These are phyloP conservation scores for Apiospora malaysiana DNA, from an alignment of 2,329 filamentous ascomycete species.

Conservation along the genomic window DNA sequence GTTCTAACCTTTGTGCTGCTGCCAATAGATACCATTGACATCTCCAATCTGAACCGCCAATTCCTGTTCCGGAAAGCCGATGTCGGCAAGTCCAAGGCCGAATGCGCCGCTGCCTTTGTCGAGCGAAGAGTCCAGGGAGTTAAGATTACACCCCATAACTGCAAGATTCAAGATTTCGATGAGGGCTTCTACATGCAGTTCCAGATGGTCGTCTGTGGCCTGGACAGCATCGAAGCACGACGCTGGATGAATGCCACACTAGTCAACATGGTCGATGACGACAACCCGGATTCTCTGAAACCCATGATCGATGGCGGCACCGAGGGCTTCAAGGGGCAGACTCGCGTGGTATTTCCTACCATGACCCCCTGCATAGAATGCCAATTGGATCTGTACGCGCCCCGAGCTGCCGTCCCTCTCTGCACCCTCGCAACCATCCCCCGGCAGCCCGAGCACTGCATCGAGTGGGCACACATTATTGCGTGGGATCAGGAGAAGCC, in stretches of 20 bases:
- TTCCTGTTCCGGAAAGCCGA: conserved; percentile 93
- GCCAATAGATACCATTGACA: conserved; percentile 86
- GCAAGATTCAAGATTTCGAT: conserved; percentile 95
- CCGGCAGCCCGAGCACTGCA: conserved; percentile 95
- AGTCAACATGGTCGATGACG: conserved; percentile 85
- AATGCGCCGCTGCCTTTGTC: conserved; percentile 90
- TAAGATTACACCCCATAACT: conserved; percentile 91
- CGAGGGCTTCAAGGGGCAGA: conserved; percentile 97
- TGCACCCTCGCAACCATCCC: conserved; percentile 97
- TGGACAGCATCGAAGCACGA: conserved; percentile 97
- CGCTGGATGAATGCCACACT: conserved; percentile 97
- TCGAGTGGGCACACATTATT: conserved; percentile 98
- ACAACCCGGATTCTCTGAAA: conserved; percentile 85
- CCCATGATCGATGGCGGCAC: conserved; percentile 96
- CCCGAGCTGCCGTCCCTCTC: conserved; percentile 93
- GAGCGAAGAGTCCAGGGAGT: conserved; percentile 89
- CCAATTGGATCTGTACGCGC: conserved; percentile 97
- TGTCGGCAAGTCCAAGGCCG: conserved; percentile 92
- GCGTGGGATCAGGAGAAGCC: conserved; percentile 90
- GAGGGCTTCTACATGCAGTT: conserved; percentile 98
- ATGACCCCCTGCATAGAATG: conserved; percentile 98
- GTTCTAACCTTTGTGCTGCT: conserved; percentile 27
- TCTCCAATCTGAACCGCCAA: conserved; percentile 96
- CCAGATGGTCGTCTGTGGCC: conserved; percentile 87
- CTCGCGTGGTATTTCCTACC: conserved; percentile 88